phyloP scores from a whole-genome alignment of 306 rosid species.

The Quercus alba region DNA sequence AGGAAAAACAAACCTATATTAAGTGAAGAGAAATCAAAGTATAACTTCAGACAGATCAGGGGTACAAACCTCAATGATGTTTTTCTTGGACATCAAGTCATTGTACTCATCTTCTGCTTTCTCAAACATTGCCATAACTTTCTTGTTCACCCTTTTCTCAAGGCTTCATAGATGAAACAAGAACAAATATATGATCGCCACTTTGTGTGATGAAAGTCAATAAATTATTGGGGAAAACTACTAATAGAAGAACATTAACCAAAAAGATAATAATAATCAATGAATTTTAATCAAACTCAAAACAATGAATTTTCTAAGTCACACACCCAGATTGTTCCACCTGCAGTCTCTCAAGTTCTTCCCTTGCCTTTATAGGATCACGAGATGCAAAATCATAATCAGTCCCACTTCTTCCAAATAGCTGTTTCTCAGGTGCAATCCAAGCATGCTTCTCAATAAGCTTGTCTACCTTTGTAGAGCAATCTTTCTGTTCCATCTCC shows the following conservation, averaged over 20 bases:
- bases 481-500: constrained; percentile 88
- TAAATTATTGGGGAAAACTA: too few species aligned
- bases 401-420: constrained; percentile 82
- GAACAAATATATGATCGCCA: constrained; percentile 1
- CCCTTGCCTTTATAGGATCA: constrained; percentile 69
- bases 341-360: constrained; percentile 69
- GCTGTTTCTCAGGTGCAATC: constrained; percentile 85
- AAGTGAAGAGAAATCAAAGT: constrained; percentile 27
- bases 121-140: constrained; percentile 99
- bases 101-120: constrained; percentile 99
- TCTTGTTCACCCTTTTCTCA: constrained; percentile 98
- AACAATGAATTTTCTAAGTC: constrained; percentile 5
- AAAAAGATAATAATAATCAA: background rate
- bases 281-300: background rate
- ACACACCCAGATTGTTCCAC: constrained; percentile 88
- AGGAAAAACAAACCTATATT: constrained; percentile 24
- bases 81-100: constrained; percentile 88
- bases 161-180: constrained; percentile 58
- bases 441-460: constrained; percentile 89
- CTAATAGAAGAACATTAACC: too few species aligned
- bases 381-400: constrained; percentile 85
- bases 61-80: constrained; percentile 82
- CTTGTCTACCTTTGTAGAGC: constrained; percentile 79
- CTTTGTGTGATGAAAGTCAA: too few species aligned
- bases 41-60: constrained; percentile 12